Evolutionary conservation across 345 rosid species (phyloP).

Genomic region (Citrus hindsii): DNA sequence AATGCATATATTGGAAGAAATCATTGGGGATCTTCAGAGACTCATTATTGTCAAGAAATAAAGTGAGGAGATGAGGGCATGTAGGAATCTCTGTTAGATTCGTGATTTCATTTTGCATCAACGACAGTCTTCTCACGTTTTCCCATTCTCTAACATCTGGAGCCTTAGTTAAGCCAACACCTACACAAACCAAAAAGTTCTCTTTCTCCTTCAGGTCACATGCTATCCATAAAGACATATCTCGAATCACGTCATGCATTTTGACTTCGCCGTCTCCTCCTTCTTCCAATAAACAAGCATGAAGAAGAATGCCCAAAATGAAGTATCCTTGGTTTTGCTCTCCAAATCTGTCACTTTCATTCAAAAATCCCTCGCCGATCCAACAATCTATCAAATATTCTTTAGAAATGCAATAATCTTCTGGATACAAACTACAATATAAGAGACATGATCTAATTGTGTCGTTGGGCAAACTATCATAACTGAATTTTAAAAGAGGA

Average conservation of each 20-base stretch:
- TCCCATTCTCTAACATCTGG: conserved; percentile 1
- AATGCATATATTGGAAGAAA: conserved; percentile 21
- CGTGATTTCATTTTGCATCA: neutral
- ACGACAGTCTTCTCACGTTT: conserved; percentile 1
- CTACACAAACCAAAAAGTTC: neutral
- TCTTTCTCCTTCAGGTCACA: neutral
- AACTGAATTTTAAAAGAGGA: conserved; percentile 2
- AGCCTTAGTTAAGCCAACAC: neutral
- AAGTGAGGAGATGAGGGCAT: conserved; percentile 3
- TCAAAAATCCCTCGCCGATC: too few species aligned
- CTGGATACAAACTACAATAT: neutral
- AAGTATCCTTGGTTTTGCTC: too few species aligned
- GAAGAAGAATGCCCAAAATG: too few species aligned
- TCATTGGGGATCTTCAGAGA: neutral
- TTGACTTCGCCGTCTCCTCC: neutral
- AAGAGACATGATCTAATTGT: neutral
- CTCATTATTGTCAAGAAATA: neutral
- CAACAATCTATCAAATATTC: too few species aligned
- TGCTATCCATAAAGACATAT: conserved; percentile 2
- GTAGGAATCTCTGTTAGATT: neutral
- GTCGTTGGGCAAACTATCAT: neutral
- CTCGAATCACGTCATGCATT: neutral
- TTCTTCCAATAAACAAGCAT: too few species aligned
- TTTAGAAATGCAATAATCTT: too few species aligned
- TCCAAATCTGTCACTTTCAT: too few species aligned